phyloP scores from a whole-genome alignment of 1,139 yeast species.

The Geotrichum fermentans region DNA sequence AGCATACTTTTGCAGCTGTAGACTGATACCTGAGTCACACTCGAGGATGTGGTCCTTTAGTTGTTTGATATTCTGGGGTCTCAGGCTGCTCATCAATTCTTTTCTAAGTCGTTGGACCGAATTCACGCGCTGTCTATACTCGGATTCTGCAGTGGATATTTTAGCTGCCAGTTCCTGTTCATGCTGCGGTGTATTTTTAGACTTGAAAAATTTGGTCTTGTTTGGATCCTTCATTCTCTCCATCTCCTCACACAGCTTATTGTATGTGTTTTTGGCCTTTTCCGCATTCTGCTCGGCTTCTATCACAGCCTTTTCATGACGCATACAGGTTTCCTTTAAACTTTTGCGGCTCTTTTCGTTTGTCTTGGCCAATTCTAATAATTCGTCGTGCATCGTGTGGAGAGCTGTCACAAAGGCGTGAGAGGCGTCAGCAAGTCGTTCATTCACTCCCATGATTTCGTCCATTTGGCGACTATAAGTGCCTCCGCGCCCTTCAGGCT shows the following conservation, averaged over 20 bases:
- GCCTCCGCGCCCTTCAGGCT: conserved; percentile 51
- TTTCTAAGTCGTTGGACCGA: conserved; percentile 68
- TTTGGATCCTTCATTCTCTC: conserved; percentile 84
- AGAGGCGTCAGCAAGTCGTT: conserved; percentile 68
- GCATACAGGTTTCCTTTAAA: conserved; percentile 74
- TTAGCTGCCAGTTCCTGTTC: conserved; percentile 84
- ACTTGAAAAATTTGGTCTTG: conserved; percentile 66
- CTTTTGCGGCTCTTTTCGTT: conserved; percentile 67
- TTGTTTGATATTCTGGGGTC: conserved; percentile 73
- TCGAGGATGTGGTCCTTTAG: conserved; percentile 76
- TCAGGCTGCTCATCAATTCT: conserved; percentile 62
- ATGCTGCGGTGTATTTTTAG: conserved; percentile 79
- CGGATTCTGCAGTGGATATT: conserved; percentile 78
- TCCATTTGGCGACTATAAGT: conserved; percentile 66
- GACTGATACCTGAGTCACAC: conserved; percentile 80
- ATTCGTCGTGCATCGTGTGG: conserved; percentile 80
- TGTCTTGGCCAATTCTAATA: conserved; percentile 64
- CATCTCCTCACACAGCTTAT: conserved; percentile 76
- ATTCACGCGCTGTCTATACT: conserved; percentile 72
- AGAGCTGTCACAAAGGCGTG: conserved; percentile 73
- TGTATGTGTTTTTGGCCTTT: conserved; percentile 79
- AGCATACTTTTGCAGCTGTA: conserved; percentile 84
- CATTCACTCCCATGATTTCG: conserved; percentile 70
- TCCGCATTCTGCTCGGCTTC: conserved; percentile 83
- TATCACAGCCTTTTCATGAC: conserved; percentile 74